These are phyloP conservation scores for Blastocystis sp. DNA, from an alignment of 352 stramenopile species.

Conservation along the genomic window DNA sequence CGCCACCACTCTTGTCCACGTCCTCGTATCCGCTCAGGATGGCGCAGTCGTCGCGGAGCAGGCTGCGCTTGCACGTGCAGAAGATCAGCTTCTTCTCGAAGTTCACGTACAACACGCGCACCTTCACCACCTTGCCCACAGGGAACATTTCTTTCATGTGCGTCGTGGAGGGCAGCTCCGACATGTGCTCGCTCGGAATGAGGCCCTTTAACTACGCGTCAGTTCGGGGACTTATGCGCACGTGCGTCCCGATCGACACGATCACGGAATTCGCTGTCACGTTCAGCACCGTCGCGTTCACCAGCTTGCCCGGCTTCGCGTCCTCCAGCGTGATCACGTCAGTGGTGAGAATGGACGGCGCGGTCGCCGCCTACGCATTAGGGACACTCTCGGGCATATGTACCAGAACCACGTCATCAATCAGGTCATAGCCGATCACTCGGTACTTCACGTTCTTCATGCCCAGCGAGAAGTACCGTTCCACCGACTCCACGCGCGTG, in stretches of 20 bases:
- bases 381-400: background rate
- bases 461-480: background rate
- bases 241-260: conserved; percentile 28
- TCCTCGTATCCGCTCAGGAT: conserved; percentile 4
- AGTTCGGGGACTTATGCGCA: background rate
- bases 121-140: conserved; percentile 23
- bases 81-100: conserved; percentile 24
- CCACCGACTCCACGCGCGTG: background rate
- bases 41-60: conserved; percentile 35
- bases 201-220: conserved; percentile 50
- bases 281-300: background rate
- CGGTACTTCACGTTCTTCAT: conserved; percentile 54
- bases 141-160: conserved; percentile 21
- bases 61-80: conserved; percentile 38
- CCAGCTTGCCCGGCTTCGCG: conserved; percentile 31
- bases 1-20: background rate
- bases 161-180: conserved; percentile 23
- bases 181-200: conserved; percentile 51
- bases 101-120: conserved; percentile 24
- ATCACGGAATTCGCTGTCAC: conserved; percentile 1
- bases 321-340: conserved; percentile 10
- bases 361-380: conserved; percentile 44
- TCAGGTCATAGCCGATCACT: conserved; percentile 40
- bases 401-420: conserved; percentile 51
- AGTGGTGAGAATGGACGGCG: conserved; percentile 6